Conservation (phyloP, 306 rosid species). For the Sicyos edulis region DNA sequence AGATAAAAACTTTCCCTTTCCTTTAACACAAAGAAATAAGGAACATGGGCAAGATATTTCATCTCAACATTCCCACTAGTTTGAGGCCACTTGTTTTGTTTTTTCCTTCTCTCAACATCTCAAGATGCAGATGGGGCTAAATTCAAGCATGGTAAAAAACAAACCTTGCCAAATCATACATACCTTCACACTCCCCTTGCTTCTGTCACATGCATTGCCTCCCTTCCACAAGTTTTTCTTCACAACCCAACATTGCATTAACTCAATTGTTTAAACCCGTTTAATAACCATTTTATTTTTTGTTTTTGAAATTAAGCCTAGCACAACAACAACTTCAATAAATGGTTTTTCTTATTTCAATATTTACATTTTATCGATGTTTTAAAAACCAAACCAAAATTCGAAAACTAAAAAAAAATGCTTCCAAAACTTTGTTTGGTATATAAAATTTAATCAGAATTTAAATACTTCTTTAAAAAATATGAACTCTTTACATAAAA, state of each 20-base stretch:
- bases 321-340: too few species aligned
- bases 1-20: neutral
- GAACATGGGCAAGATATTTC: slow-evolving; percentile 3
- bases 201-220: slow-evolving; percentile 14
- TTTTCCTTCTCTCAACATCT: slow-evolving; percentile 2
- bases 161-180: neutral
- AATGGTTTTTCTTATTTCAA: too few species aligned
- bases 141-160: neutral
- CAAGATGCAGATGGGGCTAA: slow-evolving; percentile 15
- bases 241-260: neutral
- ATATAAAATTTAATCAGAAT: too few species aligned
- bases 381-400: too few species aligned
- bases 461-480: too few species aligned
- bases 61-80: slow-evolving; percentile 3
- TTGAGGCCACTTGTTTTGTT: neutral
- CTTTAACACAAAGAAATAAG: neutral
- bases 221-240: slow-evolving; percentile 3
- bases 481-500: too few species aligned
- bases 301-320: too few species aligned
- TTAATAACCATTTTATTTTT: too few species aligned
- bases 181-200: neutral
- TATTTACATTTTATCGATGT: too few species aligned
- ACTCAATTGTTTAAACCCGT: too few species aligned
- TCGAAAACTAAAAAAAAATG: too few species aligned
- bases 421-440: too few species aligned